Evolutionary conservation across 768 basidiomycete species (phyloP).

Genomic region (Leccinum disarticulatum): DNA sequence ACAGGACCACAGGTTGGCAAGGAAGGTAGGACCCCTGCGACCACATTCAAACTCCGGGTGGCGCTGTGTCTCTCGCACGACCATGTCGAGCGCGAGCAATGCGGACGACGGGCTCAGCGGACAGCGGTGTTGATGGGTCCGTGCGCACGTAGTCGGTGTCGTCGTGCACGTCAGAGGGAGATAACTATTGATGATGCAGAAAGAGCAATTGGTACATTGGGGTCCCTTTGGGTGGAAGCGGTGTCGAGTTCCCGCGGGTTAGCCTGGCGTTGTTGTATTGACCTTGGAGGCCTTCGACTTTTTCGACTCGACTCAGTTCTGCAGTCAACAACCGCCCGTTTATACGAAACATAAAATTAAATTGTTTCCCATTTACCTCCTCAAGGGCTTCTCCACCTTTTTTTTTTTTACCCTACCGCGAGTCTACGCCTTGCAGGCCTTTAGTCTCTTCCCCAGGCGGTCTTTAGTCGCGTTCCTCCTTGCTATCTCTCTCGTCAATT

Average conservation of each 20-base stretch:
- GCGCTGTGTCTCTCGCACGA: conserved; percentile 3
- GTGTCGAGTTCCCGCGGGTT: conserved; percentile 34
- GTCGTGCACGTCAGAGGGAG: not conserved
- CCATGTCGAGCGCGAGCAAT: not conserved
- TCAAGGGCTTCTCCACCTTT: conserved; percentile 20
- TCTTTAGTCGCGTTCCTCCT: conserved; percentile 32
- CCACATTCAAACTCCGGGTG: conserved; percentile 33
- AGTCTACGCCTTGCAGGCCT: conserved; percentile 19
- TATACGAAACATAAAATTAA: conserved; percentile 25
- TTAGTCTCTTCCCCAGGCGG: conserved; percentile 22
- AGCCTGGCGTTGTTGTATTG: conserved; percentile 19
- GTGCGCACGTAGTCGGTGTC: not conserved
- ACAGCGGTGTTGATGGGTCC: not conserved
- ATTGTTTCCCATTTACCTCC: conserved; percentile 24
- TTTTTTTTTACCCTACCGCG: conserved; percentile 13
- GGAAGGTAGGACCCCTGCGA: conserved; percentile 27
- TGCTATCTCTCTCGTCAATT: conserved; percentile 37
- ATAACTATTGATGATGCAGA: not conserved
- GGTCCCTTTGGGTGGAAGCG: conserved; percentile 22
- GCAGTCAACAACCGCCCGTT: conserved; percentile 26
- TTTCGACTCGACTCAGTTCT: conserved; percentile 27
- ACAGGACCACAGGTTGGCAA: not conserved
- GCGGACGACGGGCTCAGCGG: not conserved
- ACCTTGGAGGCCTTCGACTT: conserved; percentile 28
- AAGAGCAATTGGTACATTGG: conserved; percentile 13